phyloP scores from a whole-genome alignment of 2,329 filamentous ascomycete species.

The Ceratocystis alfenasii region DNA sequence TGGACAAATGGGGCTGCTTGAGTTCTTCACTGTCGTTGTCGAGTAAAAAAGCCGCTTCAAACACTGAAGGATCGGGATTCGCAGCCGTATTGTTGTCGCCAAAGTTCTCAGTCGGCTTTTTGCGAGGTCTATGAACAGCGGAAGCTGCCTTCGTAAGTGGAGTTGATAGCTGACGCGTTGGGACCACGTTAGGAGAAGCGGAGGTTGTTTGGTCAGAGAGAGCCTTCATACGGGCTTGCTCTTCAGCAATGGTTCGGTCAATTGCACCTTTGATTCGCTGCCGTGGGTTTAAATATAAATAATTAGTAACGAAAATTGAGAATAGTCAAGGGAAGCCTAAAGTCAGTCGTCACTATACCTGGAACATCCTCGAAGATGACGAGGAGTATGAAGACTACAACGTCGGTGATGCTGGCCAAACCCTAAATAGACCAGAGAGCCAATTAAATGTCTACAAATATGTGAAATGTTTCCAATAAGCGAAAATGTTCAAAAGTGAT shows the following conservation, averaged over 20 bases:
- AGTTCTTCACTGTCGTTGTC: constrained; percentile 52
- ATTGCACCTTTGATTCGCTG: constrained; percentile 76
- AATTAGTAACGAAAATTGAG: neutral
- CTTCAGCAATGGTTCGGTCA: constrained; percentile 78
- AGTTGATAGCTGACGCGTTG: constrained; percentile 31
- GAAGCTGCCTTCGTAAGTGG: constrained; percentile 23
- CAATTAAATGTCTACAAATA: neutral
- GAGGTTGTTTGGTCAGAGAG: constrained; percentile 36
- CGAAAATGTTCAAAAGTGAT: too few species aligned
- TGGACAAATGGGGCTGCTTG: constrained; percentile 39
- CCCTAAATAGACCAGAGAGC: too few species aligned
- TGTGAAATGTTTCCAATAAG: neutral
- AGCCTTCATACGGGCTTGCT: constrained; percentile 66
- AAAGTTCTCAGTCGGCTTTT: constrained; percentile 24
- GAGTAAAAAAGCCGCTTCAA: constrained; percentile 74
- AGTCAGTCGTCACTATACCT: constrained; percentile 18
- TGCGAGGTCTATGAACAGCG: constrained; percentile 29
- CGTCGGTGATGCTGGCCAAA: neutral
- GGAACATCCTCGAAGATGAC: constrained; percentile 23
- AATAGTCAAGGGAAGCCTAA: too few species aligned
- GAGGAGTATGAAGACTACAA: neutral
- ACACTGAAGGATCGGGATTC: constrained; percentile 74
- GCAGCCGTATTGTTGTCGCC: constrained; percentile 31
- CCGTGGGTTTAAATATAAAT: neutral
- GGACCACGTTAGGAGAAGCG: constrained; percentile 30